phyloP scores from a whole-genome alignment of 176 grass and related monocot genomes.

The Triticum turgidum region DNA sequence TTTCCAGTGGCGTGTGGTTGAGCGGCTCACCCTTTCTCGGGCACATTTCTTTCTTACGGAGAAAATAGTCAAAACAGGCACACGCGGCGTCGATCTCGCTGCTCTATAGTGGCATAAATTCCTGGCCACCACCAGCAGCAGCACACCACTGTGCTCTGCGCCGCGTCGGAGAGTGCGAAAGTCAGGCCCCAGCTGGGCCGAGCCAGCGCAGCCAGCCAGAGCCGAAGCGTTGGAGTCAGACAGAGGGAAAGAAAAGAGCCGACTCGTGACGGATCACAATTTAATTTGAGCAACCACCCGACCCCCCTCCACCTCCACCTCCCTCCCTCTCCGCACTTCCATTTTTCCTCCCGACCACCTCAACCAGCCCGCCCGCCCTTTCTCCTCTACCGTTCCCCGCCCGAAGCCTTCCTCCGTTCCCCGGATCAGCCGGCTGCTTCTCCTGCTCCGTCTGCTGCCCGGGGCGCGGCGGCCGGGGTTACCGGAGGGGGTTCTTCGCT shows the following conservation, averaged over 20 bases:
- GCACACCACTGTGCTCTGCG: not conserved
- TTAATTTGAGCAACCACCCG: slow-evolving; percentile 34
- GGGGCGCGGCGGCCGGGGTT: not conserved
- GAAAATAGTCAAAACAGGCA: too few species aligned
- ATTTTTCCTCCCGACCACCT: not conserved
- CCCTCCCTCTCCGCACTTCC: not conserved
- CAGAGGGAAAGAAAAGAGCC: not conserved
- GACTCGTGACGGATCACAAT: slow-evolving; percentile 29
- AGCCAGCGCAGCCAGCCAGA: not conserved
- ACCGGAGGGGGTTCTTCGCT: not conserved
- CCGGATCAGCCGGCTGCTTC: not conserved
- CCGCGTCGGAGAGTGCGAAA: slow-evolving; percentile 6
- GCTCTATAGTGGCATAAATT: not conserved
- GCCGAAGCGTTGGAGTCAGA: slow-evolving; percentile 24
- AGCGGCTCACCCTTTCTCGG: not conserved
- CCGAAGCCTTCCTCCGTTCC: not conserved
- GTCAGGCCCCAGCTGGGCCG: not conserved
- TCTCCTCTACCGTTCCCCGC: not conserved
- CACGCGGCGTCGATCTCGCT: not conserved
- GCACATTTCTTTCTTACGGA: not conserved
- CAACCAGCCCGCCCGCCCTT: slow-evolving; percentile 10
- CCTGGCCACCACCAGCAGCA: not conserved
- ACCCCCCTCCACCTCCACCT: not conserved
- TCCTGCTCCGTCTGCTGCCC: not conserved
- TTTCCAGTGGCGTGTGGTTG: not conserved